A percentile compares a stretch with the other conserved stretches of the same genome.
Evolutionary conservation across 2,329 filamentous ascomycete species (phyloP).

Genomic region (Pseudofabraea citricarpa): DNA sequence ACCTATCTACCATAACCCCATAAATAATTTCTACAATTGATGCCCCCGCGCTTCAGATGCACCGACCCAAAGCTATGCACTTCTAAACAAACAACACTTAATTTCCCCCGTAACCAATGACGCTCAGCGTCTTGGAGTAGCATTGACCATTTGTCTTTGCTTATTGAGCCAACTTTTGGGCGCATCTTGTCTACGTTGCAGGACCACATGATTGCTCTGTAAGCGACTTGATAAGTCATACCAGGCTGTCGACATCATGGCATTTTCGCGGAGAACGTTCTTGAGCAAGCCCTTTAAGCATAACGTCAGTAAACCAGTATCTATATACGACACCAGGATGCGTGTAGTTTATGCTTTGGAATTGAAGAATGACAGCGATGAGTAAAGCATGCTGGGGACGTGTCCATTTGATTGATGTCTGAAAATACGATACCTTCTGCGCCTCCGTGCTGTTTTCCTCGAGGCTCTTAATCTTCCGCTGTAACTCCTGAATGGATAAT

Average conservation of each 20-base stretch:
- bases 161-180: slow-evolving; percentile 82
- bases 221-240: slow-evolving; percentile 75
- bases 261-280: slow-evolving; percentile 72
- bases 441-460: slow-evolving; percentile 22
- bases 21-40: too few relatives aligned
- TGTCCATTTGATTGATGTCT: too few relatives aligned
- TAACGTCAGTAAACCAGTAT: neutral
- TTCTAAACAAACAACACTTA: too few relatives aligned
- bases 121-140: slow-evolving; percentile 23
- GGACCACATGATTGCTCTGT: slow-evolving; percentile 76
- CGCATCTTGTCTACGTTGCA: slow-evolving; percentile 69
- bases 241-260: slow-evolving; percentile 78
- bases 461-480: slow-evolving; percentile 20
- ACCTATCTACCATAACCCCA: neutral
- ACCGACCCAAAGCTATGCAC: too few relatives aligned
- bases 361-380: neutral
- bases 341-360: neutral
- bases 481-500: slow-evolving; percentile 21
- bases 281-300: slow-evolving; percentile 29
- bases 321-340: neutral
- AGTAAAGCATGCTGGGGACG: too few relatives aligned
- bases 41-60: too few relatives aligned
- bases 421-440: slow-evolving; percentile 23
- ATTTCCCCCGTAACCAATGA: too few relatives aligned
- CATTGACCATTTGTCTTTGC: slow-evolving; percentile 67